Conservation (phyloP, 129 eudicot species). For the Pseudognaphalium luteoalbum region DNA sequence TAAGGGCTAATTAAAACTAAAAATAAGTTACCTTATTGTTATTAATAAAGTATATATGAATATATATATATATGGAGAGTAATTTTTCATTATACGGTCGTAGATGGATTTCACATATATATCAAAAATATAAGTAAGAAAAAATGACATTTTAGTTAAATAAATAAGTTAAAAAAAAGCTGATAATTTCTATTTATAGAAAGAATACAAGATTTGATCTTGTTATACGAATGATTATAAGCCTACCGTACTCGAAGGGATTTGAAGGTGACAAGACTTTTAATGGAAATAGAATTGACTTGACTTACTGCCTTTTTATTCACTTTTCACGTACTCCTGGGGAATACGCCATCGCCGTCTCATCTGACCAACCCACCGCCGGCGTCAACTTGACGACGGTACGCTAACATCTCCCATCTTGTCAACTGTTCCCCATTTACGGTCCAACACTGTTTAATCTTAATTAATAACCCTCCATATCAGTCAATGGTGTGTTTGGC, state of each 20-base stretch:
- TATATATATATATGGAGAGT: too few species aligned
- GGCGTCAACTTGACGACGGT: not conserved
- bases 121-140: too few species aligned
- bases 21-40: too few species aligned
- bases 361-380: not conserved
- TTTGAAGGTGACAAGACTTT: not conserved
- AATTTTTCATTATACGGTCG: too few species aligned
- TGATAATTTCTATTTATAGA: constrained; percentile 9
- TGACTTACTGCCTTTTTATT: constrained; percentile 4
- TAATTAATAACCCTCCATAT: too few species aligned
- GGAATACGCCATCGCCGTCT: not conserved
- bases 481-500: too few species aligned
- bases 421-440: not conserved
- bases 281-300: not conserved
- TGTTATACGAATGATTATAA: constrained; percentile 14
- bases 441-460: not conserved
- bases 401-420: not conserved
- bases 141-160: too few species aligned
- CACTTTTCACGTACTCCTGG: not conserved
- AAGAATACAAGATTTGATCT: constrained; percentile 1
- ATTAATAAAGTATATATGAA: too few species aligned
- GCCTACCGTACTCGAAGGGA: not conserved
- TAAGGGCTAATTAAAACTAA: too few species aligned
- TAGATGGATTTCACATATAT: too few species aligned
- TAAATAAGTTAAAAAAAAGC: too few species aligned